Conservation (phyloP, 2,329 filamentous ascomycete species). For the Fusarium hainanense region DNA sequence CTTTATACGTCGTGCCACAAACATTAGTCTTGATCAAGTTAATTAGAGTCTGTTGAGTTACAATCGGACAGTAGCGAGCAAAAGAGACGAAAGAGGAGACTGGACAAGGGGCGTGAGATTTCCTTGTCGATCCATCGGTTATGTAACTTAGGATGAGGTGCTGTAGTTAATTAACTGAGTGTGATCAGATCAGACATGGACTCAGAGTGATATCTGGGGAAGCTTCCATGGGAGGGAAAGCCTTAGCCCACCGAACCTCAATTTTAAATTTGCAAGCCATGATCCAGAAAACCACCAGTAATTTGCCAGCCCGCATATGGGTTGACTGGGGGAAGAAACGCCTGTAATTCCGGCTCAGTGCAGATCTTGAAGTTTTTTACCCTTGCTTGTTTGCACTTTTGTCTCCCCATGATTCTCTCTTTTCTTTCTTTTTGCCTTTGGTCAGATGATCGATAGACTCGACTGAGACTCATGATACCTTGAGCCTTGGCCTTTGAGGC, state of each 20-base stretch:
- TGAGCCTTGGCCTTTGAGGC: not conserved
- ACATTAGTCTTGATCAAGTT: conserved; percentile 2
- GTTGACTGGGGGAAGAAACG: conserved; percentile 33
- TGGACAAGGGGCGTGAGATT: conserved; percentile 14
- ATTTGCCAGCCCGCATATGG: conserved; percentile 42
- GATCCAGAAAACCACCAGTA: conserved; percentile 42
- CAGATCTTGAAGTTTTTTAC: conserved; percentile 31
- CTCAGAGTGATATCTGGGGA: conserved; percentile 41
- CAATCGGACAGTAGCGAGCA: conserved; percentile 26
- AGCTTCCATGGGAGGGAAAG: conserved; percentile 4
- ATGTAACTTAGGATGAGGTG: conserved; percentile 9
- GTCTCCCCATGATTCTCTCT: conserved; percentile 2
- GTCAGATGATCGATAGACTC: conserved; percentile 11
- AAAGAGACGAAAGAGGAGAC: conserved; percentile 13
- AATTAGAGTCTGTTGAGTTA: conserved; percentile 12
- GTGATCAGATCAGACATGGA: not conserved
- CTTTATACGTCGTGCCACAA: conserved; percentile 15
- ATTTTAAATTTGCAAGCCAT: conserved; percentile 50
- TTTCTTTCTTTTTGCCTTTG: not conserved
- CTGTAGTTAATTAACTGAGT: not conserved
- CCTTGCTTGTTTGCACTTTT: conserved; percentile 1
- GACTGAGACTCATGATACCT: conserved; percentile 18
- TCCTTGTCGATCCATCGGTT: conserved; percentile 38
- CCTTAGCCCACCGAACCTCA: conserved; percentile 41
- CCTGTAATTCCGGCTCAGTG: conserved; percentile 42